phyloP scores from a whole-genome alignment of 1,139 yeast genomes.

The Sugiyamaella novakii region DNA sequence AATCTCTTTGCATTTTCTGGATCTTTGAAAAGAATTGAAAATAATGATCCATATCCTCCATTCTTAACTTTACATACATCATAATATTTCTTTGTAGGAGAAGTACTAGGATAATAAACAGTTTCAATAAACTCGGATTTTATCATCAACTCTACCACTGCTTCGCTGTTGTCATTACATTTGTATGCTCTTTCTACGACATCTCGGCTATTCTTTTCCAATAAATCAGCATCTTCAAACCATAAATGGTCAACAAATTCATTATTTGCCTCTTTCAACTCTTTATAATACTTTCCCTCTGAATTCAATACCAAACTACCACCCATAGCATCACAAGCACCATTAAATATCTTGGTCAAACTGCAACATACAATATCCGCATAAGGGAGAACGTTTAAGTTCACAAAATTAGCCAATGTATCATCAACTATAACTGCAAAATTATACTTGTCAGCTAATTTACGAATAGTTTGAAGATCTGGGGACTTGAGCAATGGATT shows the following conservation, averaged over 20 bases:
- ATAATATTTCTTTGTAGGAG: slow-evolving; percentile 63
- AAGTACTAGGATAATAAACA: slow-evolving; percentile 70
- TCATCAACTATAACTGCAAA: slow-evolving; percentile 89
- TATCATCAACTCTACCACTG: slow-evolving; percentile 48
- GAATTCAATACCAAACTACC: slow-evolving; percentile 89
- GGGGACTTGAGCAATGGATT: slow-evolving; percentile 89
- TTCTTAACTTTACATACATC: slow-evolving; percentile 74
- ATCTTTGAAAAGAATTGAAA: slow-evolving; percentile 72
- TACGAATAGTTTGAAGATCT: slow-evolving; percentile 62
- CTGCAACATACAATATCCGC: slow-evolving; percentile 87
- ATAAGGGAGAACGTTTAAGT: slow-evolving; percentile 76
- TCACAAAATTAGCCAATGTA: slow-evolving; percentile 87
- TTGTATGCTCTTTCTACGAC: slow-evolving; percentile 67
- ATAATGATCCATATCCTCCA: slow-evolving; percentile 84
- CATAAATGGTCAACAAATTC: slow-evolving; percentile 77
- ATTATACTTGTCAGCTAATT: slow-evolving; percentile 65
- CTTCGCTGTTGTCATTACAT: slow-evolving; percentile 68
- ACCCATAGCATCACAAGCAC: slow-evolving; percentile 95
- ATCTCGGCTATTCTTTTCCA: slow-evolving; percentile 93
- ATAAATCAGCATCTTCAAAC: slow-evolving; percentile 90
- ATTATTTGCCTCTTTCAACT: slow-evolving; percentile 54
- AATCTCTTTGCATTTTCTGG: slow-evolving; percentile 69
- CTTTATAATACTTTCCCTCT: slow-evolving; percentile 54
- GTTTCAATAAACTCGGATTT: slow-evolving; percentile 50
- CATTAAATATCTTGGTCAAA: slow-evolving; percentile 90